A percentile compares a stretch with the other conserved stretches of the same genome.
These are phyloP conservation scores for Wallacemonas sp. DNA, from an alignment of 208 protist genomes.

Conservation along the genomic window DNA sequence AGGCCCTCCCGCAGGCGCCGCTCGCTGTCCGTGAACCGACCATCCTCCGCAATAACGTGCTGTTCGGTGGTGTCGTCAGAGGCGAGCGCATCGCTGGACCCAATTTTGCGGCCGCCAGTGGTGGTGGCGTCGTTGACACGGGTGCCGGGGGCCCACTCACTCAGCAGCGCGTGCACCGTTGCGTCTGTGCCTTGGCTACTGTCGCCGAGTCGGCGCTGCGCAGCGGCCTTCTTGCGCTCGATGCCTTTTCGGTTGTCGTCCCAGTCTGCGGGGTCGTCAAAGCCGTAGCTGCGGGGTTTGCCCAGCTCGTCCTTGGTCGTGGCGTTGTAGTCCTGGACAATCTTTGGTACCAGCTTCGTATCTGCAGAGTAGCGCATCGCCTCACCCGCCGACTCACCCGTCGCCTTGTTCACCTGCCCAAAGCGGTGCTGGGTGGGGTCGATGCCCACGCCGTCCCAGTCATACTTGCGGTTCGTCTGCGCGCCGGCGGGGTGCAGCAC, in stretches of 20 bases:
- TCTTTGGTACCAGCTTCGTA: constrained; percentile 56
- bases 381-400: background rate
- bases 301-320: constrained; percentile 50
- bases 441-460: constrained; percentile 73
- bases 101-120: background rate
- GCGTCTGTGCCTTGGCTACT: constrained; percentile 35
- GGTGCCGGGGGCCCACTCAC: constrained; percentile 40
- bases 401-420: constrained; percentile 25
- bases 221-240: constrained; percentile 15
- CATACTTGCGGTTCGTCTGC: constrained; percentile 61
- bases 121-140: background rate
- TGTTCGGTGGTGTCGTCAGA: background rate
- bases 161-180: constrained; percentile 53
- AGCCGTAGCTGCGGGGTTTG: constrained; percentile 49
- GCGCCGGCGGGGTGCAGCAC: constrained; percentile 51
- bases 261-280: constrained; percentile 61
- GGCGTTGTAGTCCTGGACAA: constrained; percentile 56
- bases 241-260: constrained; percentile 26
- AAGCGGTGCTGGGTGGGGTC: constrained; percentile 77
- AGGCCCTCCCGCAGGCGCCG: background rate
- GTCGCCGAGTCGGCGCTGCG: constrained; percentile 21
- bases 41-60: background rate
- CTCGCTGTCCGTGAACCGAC: background rate
- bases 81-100: background rate
- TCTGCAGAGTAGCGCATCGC: constrained; percentile 5